A percentile compares a stretch with the other conserved stretches of the same genome.
phyloP scores from a whole-genome alignment of 2,329 filamentous ascomycete genomes.

The Paraphaeosphaeria sporulosa region DNA sequence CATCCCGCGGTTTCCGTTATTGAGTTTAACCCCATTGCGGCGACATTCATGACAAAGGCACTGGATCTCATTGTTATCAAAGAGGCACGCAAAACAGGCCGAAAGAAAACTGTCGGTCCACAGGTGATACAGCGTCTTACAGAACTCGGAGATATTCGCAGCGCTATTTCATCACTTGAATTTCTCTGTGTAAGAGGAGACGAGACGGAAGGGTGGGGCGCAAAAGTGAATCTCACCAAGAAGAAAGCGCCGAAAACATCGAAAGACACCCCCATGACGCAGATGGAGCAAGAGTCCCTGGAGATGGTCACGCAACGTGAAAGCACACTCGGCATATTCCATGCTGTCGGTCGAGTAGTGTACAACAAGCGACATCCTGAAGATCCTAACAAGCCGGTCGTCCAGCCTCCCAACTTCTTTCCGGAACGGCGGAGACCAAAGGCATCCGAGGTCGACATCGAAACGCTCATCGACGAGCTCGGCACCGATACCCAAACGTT shows the following conservation, averaged over 20 bases:
- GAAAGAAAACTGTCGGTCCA: slow-evolving; percentile 78
- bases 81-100: slow-evolving; percentile 79
- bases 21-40: slow-evolving; percentile 92
- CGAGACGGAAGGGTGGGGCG: slow-evolving; percentile 81
- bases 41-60: slow-evolving; percentile 84
- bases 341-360: slow-evolving; percentile 93
- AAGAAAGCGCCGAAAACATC: slow-evolving; percentile 63
- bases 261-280: slow-evolving; percentile 70
- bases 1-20: slow-evolving; percentile 82
- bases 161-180: slow-evolving; percentile 88
- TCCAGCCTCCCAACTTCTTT: slow-evolving; percentile 57
- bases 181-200: slow-evolving; percentile 89
- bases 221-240: slow-evolving; percentile 71
- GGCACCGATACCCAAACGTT: slow-evolving; percentile 93
- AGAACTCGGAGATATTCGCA: slow-evolving; percentile 90
- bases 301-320: slow-evolving; percentile 86
- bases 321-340: slow-evolving; percentile 90
- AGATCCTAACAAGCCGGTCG: slow-evolving; percentile 36
- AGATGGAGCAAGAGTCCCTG: slow-evolving; percentile 79
- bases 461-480: slow-evolving; percentile 87
- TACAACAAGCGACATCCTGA: slow-evolving; percentile 85
- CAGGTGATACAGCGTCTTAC: slow-evolving; percentile 79
- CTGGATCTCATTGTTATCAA: slow-evolving; percentile 83
- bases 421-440: slow-evolving; percentile 54
- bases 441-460: slow-evolving; percentile 56